These are phyloP conservation scores for Myriosclerotinia scirpicola DNA, from an alignment of 2,329 filamentous ascomycete genomes.

Conservation along the genomic window DNA sequence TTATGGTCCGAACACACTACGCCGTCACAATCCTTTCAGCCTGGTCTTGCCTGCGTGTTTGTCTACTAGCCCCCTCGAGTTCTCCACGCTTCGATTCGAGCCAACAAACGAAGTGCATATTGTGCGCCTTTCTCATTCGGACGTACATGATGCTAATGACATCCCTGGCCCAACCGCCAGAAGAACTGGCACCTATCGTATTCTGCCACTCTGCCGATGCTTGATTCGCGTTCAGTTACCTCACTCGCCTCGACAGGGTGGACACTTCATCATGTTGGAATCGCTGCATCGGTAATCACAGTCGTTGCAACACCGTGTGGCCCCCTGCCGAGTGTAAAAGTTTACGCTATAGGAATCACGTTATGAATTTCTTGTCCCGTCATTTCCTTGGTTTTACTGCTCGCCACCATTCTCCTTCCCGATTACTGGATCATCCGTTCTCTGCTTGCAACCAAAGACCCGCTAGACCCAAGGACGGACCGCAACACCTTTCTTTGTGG, in stretches of 20 bases:
- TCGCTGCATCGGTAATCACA: conserved; percentile 25
- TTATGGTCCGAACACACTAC: conserved; percentile 22
- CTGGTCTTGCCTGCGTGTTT: conserved; percentile 19
- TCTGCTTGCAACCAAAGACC: conserved; percentile 27
- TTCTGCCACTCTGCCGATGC: conserved; percentile 20
- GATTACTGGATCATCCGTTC: conserved; percentile 30
- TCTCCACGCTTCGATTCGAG: conserved; percentile 27
- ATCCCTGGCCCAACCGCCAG: conserved; percentile 17
- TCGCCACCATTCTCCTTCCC: conserved; percentile 26
- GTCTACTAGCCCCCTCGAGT: conserved; percentile 19
- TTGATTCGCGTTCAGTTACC: conserved; percentile 18
- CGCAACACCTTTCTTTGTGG: conserved; percentile 28
- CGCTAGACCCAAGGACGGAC: conserved; percentile 27
- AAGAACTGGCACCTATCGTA: conserved; percentile 24
- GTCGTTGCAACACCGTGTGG: conserved; percentile 28
- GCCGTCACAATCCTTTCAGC: conserved; percentile 24
- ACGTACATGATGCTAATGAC: conserved; percentile 23
- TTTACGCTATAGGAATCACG: conserved; percentile 35
- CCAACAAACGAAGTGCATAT: conserved; percentile 36
- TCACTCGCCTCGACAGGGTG: conserved; percentile 31
- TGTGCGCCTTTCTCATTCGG: conserved; percentile 29
- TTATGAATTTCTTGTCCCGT: conserved; percentile 36
- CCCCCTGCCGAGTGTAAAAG: conserved; percentile 30
- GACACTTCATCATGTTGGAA: conserved; percentile 28
- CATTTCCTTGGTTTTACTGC: conserved; percentile 25